Percentiles rank a stretch among this genome's conserved stretches.
Evolutionary conservation across 192 early-diverging fungal species (phyloP).

Genomic region (Coemansia pectinata): DNA sequence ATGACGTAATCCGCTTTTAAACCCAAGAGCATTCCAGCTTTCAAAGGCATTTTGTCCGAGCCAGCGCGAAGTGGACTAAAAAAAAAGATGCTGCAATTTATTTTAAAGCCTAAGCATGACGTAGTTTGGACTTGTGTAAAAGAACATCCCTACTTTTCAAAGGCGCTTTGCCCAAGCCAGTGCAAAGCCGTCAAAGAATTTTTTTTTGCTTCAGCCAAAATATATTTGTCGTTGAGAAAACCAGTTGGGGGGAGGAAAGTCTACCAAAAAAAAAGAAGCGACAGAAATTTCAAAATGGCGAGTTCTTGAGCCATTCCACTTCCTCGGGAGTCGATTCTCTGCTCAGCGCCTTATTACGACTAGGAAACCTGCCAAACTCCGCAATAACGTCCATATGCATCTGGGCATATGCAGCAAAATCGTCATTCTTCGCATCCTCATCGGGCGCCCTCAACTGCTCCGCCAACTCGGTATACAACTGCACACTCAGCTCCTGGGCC

Average conservation of each 20-base stretch:
- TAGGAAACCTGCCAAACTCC: constrained; percentile 65
- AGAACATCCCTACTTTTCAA: too few species aligned
- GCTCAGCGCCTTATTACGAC: constrained; percentile 59
- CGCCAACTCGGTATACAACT: constrained; percentile 51
- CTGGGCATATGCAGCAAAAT: constrained; percentile 48
- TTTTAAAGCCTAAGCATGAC: too few species aligned
- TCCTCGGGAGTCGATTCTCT: constrained; percentile 60
- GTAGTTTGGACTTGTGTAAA: too few species aligned
- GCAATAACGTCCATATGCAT: constrained; percentile 57
- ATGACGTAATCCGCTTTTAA: too few species aligned
- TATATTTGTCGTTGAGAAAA: too few species aligned
- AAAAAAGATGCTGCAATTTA: too few species aligned
- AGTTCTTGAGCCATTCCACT: constrained; percentile 43
- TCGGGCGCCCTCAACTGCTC: constrained; percentile 43
- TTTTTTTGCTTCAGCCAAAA: too few species aligned
- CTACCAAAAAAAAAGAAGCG: constrained; percentile 5
- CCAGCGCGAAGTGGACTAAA: too few species aligned
- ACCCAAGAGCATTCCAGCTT: too few species aligned
- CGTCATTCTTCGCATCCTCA: constrained; percentile 27
- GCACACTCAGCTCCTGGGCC: constrained; percentile 60
- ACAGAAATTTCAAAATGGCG: constrained; percentile 26
- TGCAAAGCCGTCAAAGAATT: too few species aligned
- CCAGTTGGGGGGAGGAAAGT: neutral
- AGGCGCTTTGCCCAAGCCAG: neutral
- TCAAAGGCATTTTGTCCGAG: too few species aligned